Percentiles rank a stretch among this genome's conserved stretches.
Evolutionary conservation across 139 green algal genomes (phyloP).

Genomic region (Picochlorum sp.): DNA sequence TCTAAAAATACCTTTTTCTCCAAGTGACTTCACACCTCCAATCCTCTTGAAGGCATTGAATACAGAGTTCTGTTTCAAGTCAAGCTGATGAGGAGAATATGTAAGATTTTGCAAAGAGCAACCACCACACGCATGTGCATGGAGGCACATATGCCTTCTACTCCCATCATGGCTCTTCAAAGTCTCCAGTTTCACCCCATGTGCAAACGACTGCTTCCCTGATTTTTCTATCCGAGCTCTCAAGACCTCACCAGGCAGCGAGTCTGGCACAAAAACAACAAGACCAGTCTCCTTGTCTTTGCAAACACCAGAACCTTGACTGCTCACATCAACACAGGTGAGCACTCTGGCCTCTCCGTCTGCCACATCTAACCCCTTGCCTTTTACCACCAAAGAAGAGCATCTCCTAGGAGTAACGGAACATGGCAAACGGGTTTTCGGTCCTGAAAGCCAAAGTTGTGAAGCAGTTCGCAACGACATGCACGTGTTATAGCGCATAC

Average conservation of each 20-base stretch:
- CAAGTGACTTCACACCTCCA: conserved; percentile 32
- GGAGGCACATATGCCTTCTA: conserved; percentile 26
- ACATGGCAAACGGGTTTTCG: too few relatives aligned
- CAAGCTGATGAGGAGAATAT: conserved; percentile 61
- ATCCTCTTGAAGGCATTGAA: conserved; percentile 51
- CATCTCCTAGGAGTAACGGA: too few relatives aligned
- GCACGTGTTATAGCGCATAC: too few relatives aligned
- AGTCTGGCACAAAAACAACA: conserved; percentile 55
- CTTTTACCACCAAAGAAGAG: too few relatives aligned
- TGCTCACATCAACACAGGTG: too few relatives aligned
- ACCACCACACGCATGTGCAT: conserved; percentile 65
- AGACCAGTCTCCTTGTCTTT: conserved; percentile 30
- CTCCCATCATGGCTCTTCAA: conserved; percentile 31
- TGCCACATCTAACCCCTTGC: too few relatives aligned
- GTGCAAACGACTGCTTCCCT: conserved; percentile 24
- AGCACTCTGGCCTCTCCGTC: too few relatives aligned
- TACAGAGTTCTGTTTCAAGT: conserved; percentile 59
- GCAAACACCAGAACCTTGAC: conserved; percentile 36
- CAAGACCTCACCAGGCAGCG: conserved; percentile 65
- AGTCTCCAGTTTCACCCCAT: conserved; percentile 38
- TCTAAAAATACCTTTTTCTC: conserved; percentile 22
- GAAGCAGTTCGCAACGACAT: too few relatives aligned
- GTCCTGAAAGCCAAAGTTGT: too few relatives aligned
- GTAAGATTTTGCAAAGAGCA: conserved; percentile 70
- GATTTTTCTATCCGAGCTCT: conserved; percentile 11